A percentile compares a stretch with the other conserved stretches of the same genome.
These are phyloP conservation scores for Scytalidium lignicola DNA, from an alignment of 2,329 filamentous ascomycete species.

Conservation along the genomic window DNA sequence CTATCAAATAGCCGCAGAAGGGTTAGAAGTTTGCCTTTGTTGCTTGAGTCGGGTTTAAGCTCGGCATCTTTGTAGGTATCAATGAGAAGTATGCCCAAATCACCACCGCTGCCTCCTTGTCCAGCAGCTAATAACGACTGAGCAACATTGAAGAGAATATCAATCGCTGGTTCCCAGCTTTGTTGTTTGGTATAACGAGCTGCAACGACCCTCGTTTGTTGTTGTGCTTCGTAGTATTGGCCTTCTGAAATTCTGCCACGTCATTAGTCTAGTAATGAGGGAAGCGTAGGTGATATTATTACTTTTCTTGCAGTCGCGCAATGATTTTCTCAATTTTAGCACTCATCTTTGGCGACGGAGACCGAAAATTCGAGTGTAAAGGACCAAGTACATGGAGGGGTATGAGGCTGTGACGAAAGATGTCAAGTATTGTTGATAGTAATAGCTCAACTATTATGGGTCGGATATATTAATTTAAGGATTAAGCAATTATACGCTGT, in stretches of 20 bases:
- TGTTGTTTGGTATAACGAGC: constrained; percentile 85
- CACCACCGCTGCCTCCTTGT: constrained; percentile 90
- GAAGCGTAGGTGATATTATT: constrained; percentile 15
- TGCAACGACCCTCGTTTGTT: constrained; percentile 93
- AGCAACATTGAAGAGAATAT: constrained; percentile 80
- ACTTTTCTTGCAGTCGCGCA: constrained; percentile 74
- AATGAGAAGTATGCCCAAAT: constrained; percentile 79
- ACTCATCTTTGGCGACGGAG: constrained; percentile 28
- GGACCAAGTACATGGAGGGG: background rate
- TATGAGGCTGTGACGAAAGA: background rate
- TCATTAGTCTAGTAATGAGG: constrained; percentile 8
- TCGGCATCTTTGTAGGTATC: constrained; percentile 89
- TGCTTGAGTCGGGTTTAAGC: constrained; percentile 67
- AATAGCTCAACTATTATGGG: too few species aligned
- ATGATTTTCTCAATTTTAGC: constrained; percentile 67
- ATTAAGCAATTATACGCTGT: constrained; percentile 10
- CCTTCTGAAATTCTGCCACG: constrained; percentile 71
- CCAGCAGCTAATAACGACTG: constrained; percentile 82
- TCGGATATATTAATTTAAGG: too few species aligned
- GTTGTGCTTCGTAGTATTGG: constrained; percentile 96
- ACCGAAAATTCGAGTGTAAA: background rate
- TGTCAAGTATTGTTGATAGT: background rate
- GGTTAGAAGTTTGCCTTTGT: constrained; percentile 70
- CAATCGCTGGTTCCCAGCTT: constrained; percentile 80
- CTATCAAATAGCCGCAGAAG: constrained; percentile 74